phyloP scores from a whole-genome alignment of 768 basidiomycete genomes.

The Amanita jacksonii region DNA sequence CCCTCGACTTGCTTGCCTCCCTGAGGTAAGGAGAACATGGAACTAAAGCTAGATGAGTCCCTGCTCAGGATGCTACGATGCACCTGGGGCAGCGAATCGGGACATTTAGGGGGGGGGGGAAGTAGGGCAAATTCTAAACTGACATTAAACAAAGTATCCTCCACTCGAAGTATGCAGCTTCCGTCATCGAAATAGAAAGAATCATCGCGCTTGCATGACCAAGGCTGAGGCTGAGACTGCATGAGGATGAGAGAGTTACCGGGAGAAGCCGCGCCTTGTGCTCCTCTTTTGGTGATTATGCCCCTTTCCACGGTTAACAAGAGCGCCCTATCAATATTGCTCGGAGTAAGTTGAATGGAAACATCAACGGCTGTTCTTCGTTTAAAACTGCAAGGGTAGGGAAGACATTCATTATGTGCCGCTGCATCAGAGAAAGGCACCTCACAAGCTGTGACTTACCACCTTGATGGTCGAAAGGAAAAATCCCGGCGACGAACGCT shows the following conservation, averaged over 20 bases:
- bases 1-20: slow-evolving; percentile 45
- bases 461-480: too few relatives aligned
- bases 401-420: too few relatives aligned
- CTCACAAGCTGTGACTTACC: too few relatives aligned
- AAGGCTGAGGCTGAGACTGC: background rate
- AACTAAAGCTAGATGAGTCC: slow-evolving; percentile 54
- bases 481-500: too few relatives aligned
- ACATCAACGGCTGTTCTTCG: too few relatives aligned
- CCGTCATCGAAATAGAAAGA: slow-evolving; percentile 59
- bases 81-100: slow-evolving; percentile 26
- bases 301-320: too few relatives aligned
- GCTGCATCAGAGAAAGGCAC: too few relatives aligned
- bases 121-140: slow-evolving; percentile 13
- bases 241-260: background rate
- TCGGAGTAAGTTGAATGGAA: too few relatives aligned
- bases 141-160: slow-evolving; percentile 62
- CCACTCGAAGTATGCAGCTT: slow-evolving; percentile 55
- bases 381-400: too few relatives aligned
- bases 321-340: too few relatives aligned
- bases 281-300: too few relatives aligned
- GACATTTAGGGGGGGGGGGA: slow-evolving; percentile 5
- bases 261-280: too few relatives aligned
- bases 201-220: slow-evolving; percentile 30
- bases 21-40: slow-evolving; percentile 62
- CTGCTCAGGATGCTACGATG: slow-evolving; percentile 51